Percentiles rank a stretch among this genome's conserved stretches.
Conservation (phyloP, 192 early-diverging fungal genomes). For the Geosiphon pyriformis region DNA sequence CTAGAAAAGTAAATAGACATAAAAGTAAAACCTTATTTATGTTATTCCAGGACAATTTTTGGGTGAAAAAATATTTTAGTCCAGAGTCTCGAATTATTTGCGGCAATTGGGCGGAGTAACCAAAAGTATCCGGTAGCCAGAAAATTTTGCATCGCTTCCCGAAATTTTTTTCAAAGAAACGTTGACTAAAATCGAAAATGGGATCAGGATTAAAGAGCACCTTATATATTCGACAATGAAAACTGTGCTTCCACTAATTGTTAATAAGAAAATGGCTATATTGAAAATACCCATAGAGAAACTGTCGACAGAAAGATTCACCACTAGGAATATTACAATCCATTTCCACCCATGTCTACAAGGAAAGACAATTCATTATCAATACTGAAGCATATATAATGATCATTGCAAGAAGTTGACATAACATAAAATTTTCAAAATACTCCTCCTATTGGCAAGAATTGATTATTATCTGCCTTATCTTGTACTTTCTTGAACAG, state of each 20-base stretch:
- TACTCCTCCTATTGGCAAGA: constrained; percentile 87
- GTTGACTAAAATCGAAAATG: constrained; percentile 47
- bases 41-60: constrained; percentile 99
- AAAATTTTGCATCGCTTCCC: constrained; percentile 67
- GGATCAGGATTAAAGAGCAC: too few relatives aligned
- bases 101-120: constrained; percentile 87
- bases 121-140: constrained; percentile 95
- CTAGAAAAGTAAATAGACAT: too few relatives aligned
- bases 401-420: too few relatives aligned
- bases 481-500: constrained; percentile 74
- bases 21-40: constrained; percentile 81
- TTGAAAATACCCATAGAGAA: constrained; percentile 77
- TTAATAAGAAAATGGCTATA: not conserved
- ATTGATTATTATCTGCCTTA: constrained; percentile 66
- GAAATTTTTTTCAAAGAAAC: constrained; percentile 80
- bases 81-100: constrained; percentile 80
- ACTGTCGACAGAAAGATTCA: constrained; percentile 91
- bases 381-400: too few relatives aligned
- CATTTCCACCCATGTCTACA: constrained; percentile 94
- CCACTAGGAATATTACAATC: constrained; percentile 97
- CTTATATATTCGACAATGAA: not conserved
- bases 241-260: not conserved
- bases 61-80: constrained; percentile 95
- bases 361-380: too few relatives aligned
- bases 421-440: too few relatives aligned